Conservation (phyloP, 192 early-diverging fungal genomes). For the Coemansia sp. region DNA sequence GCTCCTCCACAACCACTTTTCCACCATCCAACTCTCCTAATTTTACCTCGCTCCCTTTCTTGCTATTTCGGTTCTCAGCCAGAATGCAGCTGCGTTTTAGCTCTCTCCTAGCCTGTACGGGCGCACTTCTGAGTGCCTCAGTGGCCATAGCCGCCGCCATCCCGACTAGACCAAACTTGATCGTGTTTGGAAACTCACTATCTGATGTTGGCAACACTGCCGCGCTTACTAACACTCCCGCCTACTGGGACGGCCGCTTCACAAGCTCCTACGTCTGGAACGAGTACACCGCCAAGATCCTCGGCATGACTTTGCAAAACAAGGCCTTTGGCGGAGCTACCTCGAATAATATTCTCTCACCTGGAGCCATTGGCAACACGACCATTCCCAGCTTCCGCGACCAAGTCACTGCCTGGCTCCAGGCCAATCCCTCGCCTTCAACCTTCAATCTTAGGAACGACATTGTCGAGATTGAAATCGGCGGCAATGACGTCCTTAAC, state of each 20-base stretch:
- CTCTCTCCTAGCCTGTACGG: not conserved
- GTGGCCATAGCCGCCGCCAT: not conserved
- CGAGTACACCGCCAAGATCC: constrained; percentile 12
- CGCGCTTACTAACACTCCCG: not conserved
- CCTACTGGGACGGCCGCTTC: constrained; percentile 15
- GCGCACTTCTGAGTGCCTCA: not conserved
- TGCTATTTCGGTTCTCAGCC: not conserved
- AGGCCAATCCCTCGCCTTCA: not conserved
- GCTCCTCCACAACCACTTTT: not conserved
- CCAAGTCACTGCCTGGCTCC: constrained; percentile 8
- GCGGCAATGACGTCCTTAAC: constrained; percentile 8
- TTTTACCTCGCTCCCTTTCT: not conserved
- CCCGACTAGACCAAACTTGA: constrained; percentile 4
- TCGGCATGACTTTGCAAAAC: constrained; percentile 11
- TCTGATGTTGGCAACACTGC: constrained; percentile 10
- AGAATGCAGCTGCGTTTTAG: constrained; percentile 3
- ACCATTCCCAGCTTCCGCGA: constrained; percentile 13
- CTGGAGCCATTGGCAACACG: not conserved
- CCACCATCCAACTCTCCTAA: not conserved
- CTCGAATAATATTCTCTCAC: constrained; percentile 2
- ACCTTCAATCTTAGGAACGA: not conserved
- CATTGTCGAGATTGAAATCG: constrained; percentile 16
- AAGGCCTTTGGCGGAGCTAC: constrained; percentile 6
- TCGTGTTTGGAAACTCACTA: constrained; percentile 11
- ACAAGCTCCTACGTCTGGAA: constrained; percentile 14